Percentiles rank a stretch among this genome's conserved stretches.
phyloP scores from a whole-genome alignment of 306 rosid species.

The Spatholobus suberectus region DNA sequence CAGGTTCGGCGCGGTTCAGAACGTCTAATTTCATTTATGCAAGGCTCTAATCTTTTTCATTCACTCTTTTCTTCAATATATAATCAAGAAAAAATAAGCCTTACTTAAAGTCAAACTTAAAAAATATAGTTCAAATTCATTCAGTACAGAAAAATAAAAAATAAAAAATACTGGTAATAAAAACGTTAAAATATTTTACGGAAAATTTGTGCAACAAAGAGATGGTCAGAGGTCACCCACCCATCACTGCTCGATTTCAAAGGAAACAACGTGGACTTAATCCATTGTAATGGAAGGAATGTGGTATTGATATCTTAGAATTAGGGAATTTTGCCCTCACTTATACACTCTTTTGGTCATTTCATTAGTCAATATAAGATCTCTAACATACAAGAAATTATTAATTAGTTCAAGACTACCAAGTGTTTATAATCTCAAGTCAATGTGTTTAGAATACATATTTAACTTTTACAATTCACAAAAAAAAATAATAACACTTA shows the following conservation, averaged over 20 bases:
- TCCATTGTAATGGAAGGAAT: neutral
- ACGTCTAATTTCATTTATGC: neutral
- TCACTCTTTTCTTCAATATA: neutral
- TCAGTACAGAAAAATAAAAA: neutral
- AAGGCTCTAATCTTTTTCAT: neutral
- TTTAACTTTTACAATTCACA: no score
- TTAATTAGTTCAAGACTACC: no score
- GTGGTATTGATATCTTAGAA: neutral
- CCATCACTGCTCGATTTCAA: conserved; percentile 7
- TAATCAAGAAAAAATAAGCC: neutral
- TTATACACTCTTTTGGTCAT: no score
- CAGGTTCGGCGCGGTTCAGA: neutral
- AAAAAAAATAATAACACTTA: no score
- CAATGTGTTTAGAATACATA: no score
- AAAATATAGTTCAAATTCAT: neutral
- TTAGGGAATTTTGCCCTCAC: neutral
- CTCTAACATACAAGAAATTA: no score
- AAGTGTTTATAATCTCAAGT: no score
- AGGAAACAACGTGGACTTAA: neutral
- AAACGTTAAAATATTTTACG: neutral
- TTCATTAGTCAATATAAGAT: no score
- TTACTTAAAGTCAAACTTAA: neutral
- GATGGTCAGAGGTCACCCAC: neutral
- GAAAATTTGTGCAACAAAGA: neutral
- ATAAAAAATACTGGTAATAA: neutral